Base-by-base conservation (phyloP, 1,139 yeast genomes). In the Magnusiomyces tetraspermus region DNA sequence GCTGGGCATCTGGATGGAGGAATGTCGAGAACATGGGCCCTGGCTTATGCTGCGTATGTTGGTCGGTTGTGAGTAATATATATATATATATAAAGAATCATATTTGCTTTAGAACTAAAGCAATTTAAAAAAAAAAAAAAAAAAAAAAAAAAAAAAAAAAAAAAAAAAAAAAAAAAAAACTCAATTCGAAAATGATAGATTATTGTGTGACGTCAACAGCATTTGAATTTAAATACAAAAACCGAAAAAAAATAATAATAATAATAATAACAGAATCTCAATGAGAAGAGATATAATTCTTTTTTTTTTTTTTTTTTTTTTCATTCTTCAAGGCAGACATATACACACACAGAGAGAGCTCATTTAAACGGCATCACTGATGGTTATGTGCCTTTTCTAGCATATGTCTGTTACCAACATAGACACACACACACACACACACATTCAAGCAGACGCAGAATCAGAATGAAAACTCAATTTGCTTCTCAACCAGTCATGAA, bases 21-120 rank as follows among this genome's bases (percentile, higher is more conserved):
- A 0, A 92, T 85, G 77, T 83, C 95, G 56, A 72, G 82, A 61
- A 85, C 97, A 0, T 90, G 97, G 97, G 76, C 88, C 33, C 71
- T 89, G 58, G 86, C 96, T 0, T 88, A 78, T 65, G 70, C 85
- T 50, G 90, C 84, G 44, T 86, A 71, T 22, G 58, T 69, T 26
- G 56, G 56, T 13, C 23, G n/a, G 31, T 17, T 46, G 26, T 46
- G n/a, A 21, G 17, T 8, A 17, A 28, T 28, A 28, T 28, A 28
- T 28, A 28, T 28, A 28, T 8, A 28, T 11, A 28, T 11, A 28
- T 28, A 28, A 5, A 22, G 13, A 26, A n/a, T 42, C 21, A 21
- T 42, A 3, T 10, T 4, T 22, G 31, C 21, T 15, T 17, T 22
- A 15, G 17, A 23, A 42, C n/a, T 22, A 13, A 22, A 26, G 4